These are phyloP conservation scores for Chloroidium sp. DNA, from an alignment of 163 green algal genomes.

Conservation along the genomic window DNA sequence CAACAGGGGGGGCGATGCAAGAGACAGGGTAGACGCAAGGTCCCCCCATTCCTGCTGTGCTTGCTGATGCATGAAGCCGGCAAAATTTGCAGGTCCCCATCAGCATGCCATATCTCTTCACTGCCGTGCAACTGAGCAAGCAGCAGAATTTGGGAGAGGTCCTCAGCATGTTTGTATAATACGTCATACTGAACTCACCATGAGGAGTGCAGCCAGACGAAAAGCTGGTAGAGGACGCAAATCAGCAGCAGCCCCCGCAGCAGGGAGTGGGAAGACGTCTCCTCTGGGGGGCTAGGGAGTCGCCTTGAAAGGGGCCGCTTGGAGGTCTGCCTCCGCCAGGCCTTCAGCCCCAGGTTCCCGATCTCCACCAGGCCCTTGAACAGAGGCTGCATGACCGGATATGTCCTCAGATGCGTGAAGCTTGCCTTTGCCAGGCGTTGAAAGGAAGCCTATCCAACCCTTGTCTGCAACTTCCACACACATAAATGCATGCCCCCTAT, in stretches of 20 bases:
- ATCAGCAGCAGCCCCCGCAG: neutral
- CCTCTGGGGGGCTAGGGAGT: neutral
- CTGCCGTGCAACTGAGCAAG: too few relatives aligned
- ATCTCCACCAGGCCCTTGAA: neutral
- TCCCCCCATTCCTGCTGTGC: too few relatives aligned
- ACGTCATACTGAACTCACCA: neutral
- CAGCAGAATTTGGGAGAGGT: neutral
- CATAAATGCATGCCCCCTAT: neutral
- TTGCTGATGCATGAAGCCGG: neutral
- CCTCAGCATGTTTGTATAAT: neutral
- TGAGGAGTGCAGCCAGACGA: neutral
- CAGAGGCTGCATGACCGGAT: neutral
- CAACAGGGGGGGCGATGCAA: too few relatives aligned
- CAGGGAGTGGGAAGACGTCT: neutral
- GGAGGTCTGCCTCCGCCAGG: neutral
- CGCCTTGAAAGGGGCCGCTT: neutral
- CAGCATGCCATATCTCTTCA: too few relatives aligned
- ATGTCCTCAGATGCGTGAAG: too few relatives aligned
- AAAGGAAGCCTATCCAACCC: too few relatives aligned
- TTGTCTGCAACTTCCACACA: neutral
- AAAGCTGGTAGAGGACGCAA: neutral
- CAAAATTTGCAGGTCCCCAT: neutral
- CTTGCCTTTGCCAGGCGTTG: too few relatives aligned
- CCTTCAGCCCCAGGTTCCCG: neutral
- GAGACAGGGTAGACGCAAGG: too few relatives aligned